These are phyloP conservation scores for Drechmeria coniospora DNA, from an alignment of 2,329 filamentous ascomycete genomes.

Conservation along the genomic window DNA sequence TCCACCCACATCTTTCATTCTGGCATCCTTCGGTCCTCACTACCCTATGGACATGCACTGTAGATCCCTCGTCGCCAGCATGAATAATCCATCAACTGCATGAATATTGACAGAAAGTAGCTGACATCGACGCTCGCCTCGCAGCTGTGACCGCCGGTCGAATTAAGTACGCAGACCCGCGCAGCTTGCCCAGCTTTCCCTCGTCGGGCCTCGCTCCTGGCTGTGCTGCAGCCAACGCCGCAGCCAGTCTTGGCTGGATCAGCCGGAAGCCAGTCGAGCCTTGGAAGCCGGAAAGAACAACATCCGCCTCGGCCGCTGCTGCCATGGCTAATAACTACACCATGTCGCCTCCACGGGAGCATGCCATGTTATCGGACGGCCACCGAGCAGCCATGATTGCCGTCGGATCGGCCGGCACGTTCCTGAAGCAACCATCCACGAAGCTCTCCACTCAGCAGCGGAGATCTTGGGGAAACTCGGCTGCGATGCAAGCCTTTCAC, in stretches of 20 bases:
- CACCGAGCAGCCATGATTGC: constrained; percentile 63
- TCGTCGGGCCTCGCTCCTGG: constrained; percentile 43
- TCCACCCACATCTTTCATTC: too few species aligned
- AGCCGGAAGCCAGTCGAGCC: constrained; percentile 49
- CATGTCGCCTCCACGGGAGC: constrained; percentile 40
- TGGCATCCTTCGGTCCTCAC: too few species aligned
- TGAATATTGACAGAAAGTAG: background rate
- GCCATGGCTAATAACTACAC: constrained; percentile 26
- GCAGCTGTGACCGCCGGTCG: constrained; percentile 21
- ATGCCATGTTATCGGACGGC: constrained; percentile 47
- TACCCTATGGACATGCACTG: too few species aligned
- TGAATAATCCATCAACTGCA: background rate
- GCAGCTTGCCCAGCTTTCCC: constrained; percentile 62
- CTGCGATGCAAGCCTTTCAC: constrained; percentile 52
- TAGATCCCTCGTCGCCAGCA: too few species aligned
- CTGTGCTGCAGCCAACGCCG: constrained; percentile 53
- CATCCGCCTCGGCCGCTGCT: constrained; percentile 33
- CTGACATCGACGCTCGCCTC: constrained; percentile 5
- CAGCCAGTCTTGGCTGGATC: constrained; percentile 58
- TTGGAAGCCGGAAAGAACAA: constrained; percentile 47
- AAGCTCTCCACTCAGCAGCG: constrained; percentile 12
- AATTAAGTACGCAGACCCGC: constrained; percentile 56
- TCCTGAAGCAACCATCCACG: constrained; percentile 11
- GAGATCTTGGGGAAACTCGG: constrained; percentile 48
- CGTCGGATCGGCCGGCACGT: constrained; percentile 20